A percentile compares a stretch with the other conserved stretches of the same genome.
phyloP scores from a whole-genome alignment of 768 basidiomycete genomes.

The Leccinum rimulosum region DNA sequence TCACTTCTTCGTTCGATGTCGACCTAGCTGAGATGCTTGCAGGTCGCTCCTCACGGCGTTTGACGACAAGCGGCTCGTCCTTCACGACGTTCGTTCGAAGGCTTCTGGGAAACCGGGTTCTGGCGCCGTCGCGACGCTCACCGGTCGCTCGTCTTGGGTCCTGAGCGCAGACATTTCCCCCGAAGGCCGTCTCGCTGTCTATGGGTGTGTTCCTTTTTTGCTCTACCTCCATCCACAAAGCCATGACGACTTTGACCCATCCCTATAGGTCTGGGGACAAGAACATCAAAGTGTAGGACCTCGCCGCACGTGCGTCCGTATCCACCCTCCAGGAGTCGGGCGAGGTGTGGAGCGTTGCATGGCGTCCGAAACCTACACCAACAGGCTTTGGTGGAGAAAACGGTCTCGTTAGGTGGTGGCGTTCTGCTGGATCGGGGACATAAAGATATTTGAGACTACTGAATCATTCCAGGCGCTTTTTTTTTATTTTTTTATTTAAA shows the following conservation, averaged over 20 bases:
- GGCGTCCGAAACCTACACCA: conserved; percentile 62
- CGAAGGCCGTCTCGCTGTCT: conserved; percentile 74
- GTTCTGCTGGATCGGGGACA: no score
- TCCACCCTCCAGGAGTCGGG: conserved; percentile 76
- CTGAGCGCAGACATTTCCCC: conserved; percentile 79
- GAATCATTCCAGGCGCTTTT: no score
- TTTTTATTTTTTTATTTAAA: no score
- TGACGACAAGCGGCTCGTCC: conserved; percentile 86
- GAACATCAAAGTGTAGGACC: conserved; percentile 85
- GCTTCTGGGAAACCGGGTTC: conserved; percentile 56
- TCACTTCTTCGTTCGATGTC: background rate
- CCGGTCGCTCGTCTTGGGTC: conserved; percentile 91
- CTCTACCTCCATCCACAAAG: background rate
- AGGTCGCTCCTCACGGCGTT: conserved; percentile 90
- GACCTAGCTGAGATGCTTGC: background rate
- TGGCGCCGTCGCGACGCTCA: conserved; percentile 80
- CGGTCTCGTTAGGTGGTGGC: no score
- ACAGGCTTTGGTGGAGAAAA: no score
- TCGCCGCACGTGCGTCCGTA: conserved; percentile 68
- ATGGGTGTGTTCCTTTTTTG: conserved; percentile 54
- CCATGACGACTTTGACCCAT: background rate
- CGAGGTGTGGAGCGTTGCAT: conserved; percentile 83
- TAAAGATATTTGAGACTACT: no score
- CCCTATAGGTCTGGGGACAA: conserved; percentile 73
- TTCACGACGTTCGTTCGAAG: conserved; percentile 87